These are phyloP conservation scores for Aspergillus fumigatiaffinis DNA, from an alignment of 2,329 filamentous ascomycete species.

Conservation along the genomic window DNA sequence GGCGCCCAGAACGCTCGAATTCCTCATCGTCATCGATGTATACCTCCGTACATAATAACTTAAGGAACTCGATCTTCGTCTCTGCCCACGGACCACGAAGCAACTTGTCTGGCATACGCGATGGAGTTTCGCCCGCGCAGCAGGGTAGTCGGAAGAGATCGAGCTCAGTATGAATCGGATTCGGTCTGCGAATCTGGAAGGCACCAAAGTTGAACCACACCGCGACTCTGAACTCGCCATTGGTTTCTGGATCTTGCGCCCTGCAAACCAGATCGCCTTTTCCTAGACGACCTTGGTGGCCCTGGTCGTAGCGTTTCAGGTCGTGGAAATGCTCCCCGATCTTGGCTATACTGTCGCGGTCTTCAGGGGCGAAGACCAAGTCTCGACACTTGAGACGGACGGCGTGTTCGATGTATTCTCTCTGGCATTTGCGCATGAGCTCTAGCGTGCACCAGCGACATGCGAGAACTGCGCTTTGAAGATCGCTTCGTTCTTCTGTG, in stretches of 20 bases:
- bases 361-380: slow-evolving; percentile 25
- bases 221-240: slow-evolving; percentile 25
- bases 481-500: slow-evolving; percentile 21
- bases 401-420: slow-evolving; percentile 34
- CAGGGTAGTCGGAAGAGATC: slow-evolving; percentile 35
- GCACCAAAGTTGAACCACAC: slow-evolving; percentile 39
- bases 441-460: slow-evolving; percentile 41
- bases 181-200: slow-evolving; percentile 29
- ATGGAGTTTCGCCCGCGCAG: slow-evolving; percentile 22
- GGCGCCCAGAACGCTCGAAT: slow-evolving; percentile 26
- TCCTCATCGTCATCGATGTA: slow-evolving; percentile 35
- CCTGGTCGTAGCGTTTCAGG: slow-evolving; percentile 19
- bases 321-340: slow-evolving; percentile 23
- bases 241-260: slow-evolving; percentile 11
- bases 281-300: slow-evolving; percentile 20
- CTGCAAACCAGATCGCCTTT: slow-evolving; percentile 30
- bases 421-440: slow-evolving; percentile 38
- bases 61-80: slow-evolving; percentile 36
- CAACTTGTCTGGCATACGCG: slow-evolving; percentile 37
- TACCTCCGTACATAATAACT: slow-evolving; percentile 32
- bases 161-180: slow-evolving; percentile 24
- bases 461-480: slow-evolving; percentile 36
- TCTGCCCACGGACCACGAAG: slow-evolving; percentile 37
- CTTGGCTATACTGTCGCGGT: slow-evolving; percentile 19
- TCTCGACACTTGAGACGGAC: slow-evolving; percentile 26